Conservation (phyloP, 768 basidiomycete species). For the Russula sp. region DNA sequence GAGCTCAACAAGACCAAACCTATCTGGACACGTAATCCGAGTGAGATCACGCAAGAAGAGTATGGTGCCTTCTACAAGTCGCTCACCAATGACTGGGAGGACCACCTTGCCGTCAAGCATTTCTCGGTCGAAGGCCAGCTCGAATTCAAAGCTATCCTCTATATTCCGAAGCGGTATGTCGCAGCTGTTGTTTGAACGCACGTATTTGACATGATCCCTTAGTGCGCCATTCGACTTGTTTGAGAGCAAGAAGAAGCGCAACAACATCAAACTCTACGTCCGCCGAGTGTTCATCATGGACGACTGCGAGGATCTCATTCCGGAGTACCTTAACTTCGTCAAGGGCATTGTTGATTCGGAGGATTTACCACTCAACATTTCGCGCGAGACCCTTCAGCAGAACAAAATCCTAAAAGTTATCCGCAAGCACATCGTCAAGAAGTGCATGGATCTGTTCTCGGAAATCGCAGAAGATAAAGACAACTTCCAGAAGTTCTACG, state of each 20-base stretch:
- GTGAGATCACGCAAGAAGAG: slow-evolving; percentile 89
- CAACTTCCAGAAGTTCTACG: slow-evolving; percentile 95
- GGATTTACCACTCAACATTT: slow-evolving; percentile 99
- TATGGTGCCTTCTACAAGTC: slow-evolving; percentile 99
- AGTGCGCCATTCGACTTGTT: slow-evolving; percentile 99
- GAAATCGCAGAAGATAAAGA: slow-evolving; percentile 99
- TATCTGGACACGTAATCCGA: slow-evolving; percentile 98
- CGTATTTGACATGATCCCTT: slow-evolving; percentile 6
- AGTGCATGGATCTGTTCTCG: slow-evolving; percentile 87
- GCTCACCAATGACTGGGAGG: slow-evolving; percentile 99
- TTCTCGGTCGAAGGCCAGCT: slow-evolving; percentile 99
- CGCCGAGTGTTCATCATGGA: slow-evolving; percentile 99
- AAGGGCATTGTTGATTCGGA: slow-evolving; percentile 99
- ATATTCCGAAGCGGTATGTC: slow-evolving; percentile 86
- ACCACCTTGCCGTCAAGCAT: slow-evolving; percentile 99
- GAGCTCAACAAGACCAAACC: slow-evolving; percentile 99
- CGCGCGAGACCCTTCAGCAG: slow-evolving; percentile 98
- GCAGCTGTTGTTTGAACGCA: slow-evolving; percentile 1
- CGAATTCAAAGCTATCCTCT: slow-evolving; percentile 99
- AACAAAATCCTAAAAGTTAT: slow-evolving; percentile 99
- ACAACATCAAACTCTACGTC: slow-evolving; percentile 99
- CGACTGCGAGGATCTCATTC: slow-evolving; percentile 98
- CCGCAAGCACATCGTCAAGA: slow-evolving; percentile 99
- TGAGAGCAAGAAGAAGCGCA: slow-evolving; percentile 99
- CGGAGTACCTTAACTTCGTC: slow-evolving; percentile 99